Evolutionary conservation across 1,284 basidiomycete genomes (phyloP), one percentile per base, ranked within the genome.

Genomic region (Moesziomyces globuligerus): DNA sequence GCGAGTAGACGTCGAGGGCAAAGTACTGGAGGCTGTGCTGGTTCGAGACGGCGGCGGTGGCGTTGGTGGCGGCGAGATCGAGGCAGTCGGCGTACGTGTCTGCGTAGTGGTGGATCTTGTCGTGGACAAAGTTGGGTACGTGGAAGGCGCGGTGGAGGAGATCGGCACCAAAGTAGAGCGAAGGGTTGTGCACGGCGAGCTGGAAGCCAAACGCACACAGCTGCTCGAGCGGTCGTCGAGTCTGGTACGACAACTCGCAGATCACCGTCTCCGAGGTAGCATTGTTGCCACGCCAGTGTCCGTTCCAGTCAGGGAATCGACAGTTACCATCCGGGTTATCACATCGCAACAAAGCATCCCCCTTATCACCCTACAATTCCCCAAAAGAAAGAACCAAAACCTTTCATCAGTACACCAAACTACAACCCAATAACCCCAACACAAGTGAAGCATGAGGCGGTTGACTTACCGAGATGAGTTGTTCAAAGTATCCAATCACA

Each of bases 201-300:
- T 72, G 64, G 70, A 81, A 84, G 26, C 83, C 83, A 49, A 68
- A 52, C 25, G 76, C 76, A 61, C 83, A 84, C 53, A 83, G 32
- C 29, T 61, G 44, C 32, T 72, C 65, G 25, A 74, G 40, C 5
- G 61, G 48, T 5, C 53, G 50, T n/a, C 77, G 55, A 17, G 50
- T 60, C 1, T 39, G 25, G 68, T 70, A 79, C 3, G 70, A 72
- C 6, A 59, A 56, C 2, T 70, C 52, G 61, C 75, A 79, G 46
- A 81, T 81, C 34, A 83, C 85, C 2, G 84, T 85, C 72, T 85
- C 85, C 9, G 58, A 40, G 3, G 84, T 84, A 4, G 80, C 84
- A 53, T 85, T 85, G 51, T 80, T 71, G 18, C 84, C 84, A 41
- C 84, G 74, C 83, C 83, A 85, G 73, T 85, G 84, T 5, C 85